These are phyloP conservation scores for Grifola frondosa DNA, from an alignment of 1,284 basidiomycete genomes.

Conservation along the genomic window DNA sequence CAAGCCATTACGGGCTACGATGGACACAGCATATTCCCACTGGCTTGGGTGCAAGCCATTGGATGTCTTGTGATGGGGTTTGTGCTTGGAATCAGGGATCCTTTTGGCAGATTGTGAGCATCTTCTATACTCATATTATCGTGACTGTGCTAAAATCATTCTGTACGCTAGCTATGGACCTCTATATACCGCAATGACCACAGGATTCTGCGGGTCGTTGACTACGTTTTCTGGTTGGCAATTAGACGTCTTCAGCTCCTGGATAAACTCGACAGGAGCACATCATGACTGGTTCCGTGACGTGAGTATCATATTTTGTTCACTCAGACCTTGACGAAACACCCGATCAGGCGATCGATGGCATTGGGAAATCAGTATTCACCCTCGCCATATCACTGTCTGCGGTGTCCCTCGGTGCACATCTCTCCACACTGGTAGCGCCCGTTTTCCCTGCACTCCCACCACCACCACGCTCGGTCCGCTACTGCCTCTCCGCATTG, in stretches of 20 bases:
- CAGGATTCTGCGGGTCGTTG: slow-evolving; percentile 93
- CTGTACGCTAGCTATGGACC: slow-evolving; percentile 70
- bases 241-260: slow-evolving; percentile 83
- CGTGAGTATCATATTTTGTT: slow-evolving; percentile 50
- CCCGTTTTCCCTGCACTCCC: slow-evolving; percentile 41
- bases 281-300: slow-evolving; percentile 73
- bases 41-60: slow-evolving; percentile 85
- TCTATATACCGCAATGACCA: slow-evolving; percentile 85
- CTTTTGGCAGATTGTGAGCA: slow-evolving; percentile 72
- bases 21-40: slow-evolving; percentile 76
- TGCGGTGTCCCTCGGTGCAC: slow-evolving; percentile 60
- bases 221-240: slow-evolving; percentile 99
- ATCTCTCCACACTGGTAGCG: slow-evolving; percentile 46
- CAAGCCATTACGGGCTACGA: slow-evolving; percentile 70
- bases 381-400: slow-evolving; percentile 74
- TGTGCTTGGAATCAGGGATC: slow-evolving; percentile 64
- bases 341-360: slow-evolving; percentile 77
- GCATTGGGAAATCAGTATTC: slow-evolving; percentile 78
- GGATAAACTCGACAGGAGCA: slow-evolving; percentile 67
- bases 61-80: slow-evolving; percentile 95
- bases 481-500: slow-evolving; percentile 46
- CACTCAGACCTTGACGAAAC: not conserved
- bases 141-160: slow-evolving; percentile 9
- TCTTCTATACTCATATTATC: slow-evolving; percentile 1
- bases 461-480: slow-evolving; percentile 41